Evolutionary conservation across 352 stramenopile species (phyloP).

Genomic region (Phytopythium montanum): DNA sequence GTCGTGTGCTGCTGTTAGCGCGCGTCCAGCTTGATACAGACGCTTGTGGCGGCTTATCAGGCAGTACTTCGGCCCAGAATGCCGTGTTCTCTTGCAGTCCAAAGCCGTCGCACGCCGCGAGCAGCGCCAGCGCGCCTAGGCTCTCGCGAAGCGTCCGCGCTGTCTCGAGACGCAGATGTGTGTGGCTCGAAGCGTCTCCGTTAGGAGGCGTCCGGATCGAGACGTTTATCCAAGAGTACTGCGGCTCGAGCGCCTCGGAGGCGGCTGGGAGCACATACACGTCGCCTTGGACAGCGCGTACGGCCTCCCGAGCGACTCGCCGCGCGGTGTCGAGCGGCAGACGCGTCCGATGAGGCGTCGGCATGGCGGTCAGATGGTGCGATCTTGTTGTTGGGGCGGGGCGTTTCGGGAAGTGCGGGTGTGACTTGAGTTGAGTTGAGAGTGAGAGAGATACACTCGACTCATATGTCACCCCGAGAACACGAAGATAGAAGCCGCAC

Average conservation of each 20-base stretch:
- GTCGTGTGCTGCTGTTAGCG: slow-evolving; percentile 11
- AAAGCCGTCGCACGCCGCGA: slow-evolving; percentile 15
- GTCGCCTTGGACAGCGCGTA: slow-evolving; percentile 11
- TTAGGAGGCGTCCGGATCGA: slow-evolving; percentile 1
- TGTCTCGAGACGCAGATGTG: neutral
- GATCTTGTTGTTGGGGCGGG: neutral
- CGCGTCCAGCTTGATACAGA: slow-evolving; percentile 10
- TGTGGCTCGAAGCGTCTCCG: neutral
- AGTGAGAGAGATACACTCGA: neutral
- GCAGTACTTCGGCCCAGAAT: slow-evolving; percentile 20
- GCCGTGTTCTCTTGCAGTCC: slow-evolving; percentile 10
- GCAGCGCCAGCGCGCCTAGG: slow-evolving; percentile 13
- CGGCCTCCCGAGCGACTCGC: slow-evolving; percentile 9
- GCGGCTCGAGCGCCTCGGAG: slow-evolving; percentile 8
- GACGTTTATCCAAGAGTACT: slow-evolving; percentile 15
- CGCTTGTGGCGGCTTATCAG: neutral
- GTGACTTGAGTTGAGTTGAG: neutral
- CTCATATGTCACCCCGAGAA: neutral
- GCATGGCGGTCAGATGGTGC: neutral
- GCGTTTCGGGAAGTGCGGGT: slow-evolving; percentile 1
- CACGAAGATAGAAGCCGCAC: neutral
- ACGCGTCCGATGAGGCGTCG: neutral
- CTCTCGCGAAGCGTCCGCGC: slow-evolving; percentile 9
- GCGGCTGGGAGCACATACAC: neutral
- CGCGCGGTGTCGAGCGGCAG: slow-evolving; percentile 15